phyloP scores from a whole-genome alignment of 2,329 filamentous ascomycete species.

The Paraphoma sp. region DNA sequence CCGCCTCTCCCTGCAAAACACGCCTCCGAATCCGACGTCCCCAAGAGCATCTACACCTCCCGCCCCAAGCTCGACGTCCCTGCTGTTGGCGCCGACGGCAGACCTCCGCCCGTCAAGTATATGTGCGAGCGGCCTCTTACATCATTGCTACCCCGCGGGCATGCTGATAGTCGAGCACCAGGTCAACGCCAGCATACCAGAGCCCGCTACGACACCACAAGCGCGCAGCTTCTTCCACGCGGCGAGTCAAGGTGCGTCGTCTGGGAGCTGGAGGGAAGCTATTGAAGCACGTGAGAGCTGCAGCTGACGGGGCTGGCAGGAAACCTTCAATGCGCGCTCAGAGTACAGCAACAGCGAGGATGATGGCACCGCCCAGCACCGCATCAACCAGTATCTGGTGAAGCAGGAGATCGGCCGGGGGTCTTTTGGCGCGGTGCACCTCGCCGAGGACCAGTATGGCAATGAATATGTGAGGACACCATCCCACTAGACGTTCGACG shows the following conservation, averaged over 20 bases:
- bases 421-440: conserved; percentile 92
- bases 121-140: conserved; percentile 48
- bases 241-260: conserved; percentile 66
- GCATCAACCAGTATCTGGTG: conserved; percentile 94
- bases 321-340: conserved; percentile 89
- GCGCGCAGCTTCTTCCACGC: conserved; percentile 65
- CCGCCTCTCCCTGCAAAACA: conserved; percentile 24
- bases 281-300: not conserved
- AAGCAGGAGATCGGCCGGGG: conserved; percentile 95
- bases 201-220: conserved; percentile 71
- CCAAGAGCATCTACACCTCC: conserved; percentile 51
- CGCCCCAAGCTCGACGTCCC: conserved; percentile 58
- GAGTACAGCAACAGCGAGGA: conserved; percentile 85
- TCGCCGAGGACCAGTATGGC: conserved; percentile 88
- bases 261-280: not conserved
- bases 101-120: conserved; percentile 56
- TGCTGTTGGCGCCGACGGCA: conserved; percentile 43
- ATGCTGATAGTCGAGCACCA: conserved; percentile 31
- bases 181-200: conserved; percentile 65
- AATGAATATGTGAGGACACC: conserved; percentile 80
- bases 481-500: conserved; percentile 15
- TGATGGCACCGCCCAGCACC: conserved; percentile 80
- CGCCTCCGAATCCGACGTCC: conserved; percentile 33
- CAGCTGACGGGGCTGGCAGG: conserved; percentile 57
- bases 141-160: conserved; percentile 3